Percentiles rank a stretch among this genome's conserved stretches.
These are phyloP conservation scores for Urtica urens DNA, from an alignment of 306 rosid species.

Conservation along the genomic window DNA sequence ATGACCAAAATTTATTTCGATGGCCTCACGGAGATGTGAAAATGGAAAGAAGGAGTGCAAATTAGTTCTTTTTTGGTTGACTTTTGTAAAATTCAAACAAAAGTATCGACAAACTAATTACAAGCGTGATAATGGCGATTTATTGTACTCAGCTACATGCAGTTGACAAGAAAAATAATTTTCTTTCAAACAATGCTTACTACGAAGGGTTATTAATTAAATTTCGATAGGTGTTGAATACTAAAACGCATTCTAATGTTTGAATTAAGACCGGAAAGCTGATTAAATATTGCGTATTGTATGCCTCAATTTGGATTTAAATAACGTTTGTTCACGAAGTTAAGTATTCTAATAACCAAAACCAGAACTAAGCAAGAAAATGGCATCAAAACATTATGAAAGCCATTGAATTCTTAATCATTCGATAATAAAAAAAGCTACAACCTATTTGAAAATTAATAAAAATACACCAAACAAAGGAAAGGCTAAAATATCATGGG, in stretches of 20 bases:
- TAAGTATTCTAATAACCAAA: constrained; percentile 4
- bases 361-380: constrained; percentile 2
- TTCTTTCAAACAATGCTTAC: too few relatives aligned
- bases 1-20: not conserved
- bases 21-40: not conserved
- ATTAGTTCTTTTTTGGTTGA: not conserved
- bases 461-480: not conserved
- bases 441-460: constrained; percentile 33
- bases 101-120: not conserved
- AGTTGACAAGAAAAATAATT: too few relatives aligned
- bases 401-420: constrained; percentile 5
- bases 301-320: not conserved
- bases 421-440: too few relatives aligned
- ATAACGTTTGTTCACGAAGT: not conserved
- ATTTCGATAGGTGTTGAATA: too few relatives aligned
- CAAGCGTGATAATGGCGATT: too few relatives aligned
- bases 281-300: not conserved
- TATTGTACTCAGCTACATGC: too few relatives aligned
- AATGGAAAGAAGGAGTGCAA: not conserved
- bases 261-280: not conserved
- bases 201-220: too few relatives aligned
- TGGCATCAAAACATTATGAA: constrained; percentile 9
- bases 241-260: constrained; percentile 4
- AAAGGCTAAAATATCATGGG: constrained; percentile 7
- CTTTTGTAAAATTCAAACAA: constrained; percentile 10